Base-by-base conservation (phyloP, 495 filamentous ascomycete genomes). In the Bryoglossum gracile region DNA sequence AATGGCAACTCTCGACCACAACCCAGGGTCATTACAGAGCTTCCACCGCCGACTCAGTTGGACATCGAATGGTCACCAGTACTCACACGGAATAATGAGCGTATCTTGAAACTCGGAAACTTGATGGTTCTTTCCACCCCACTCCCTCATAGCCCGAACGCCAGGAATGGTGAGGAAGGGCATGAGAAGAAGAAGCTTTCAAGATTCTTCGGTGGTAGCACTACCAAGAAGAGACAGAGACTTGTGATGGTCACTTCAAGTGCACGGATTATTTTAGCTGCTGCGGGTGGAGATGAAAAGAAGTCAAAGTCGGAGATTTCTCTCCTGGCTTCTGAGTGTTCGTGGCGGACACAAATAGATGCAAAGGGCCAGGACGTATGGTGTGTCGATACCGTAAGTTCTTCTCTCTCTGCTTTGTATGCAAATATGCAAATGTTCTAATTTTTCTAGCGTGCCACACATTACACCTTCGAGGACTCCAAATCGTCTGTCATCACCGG, bases 61-160 rank as follows among this genome's bases (percentile, higher is more conserved):
- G 94, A 99, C 65, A 95, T 99, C 48, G 94, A 97, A 66, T 99
- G 94, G 94, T 96, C 91, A 1, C 94, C 94, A 8, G 94, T 99
- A 2, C 67, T 99, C 45, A 95, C 86, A 24, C 83, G 80, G 47
- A 80, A 76, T 48, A 95, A 96, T 59, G 94, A 99, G 68, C 76
- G 94, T 40, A 99, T 99, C 46, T 63, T 99, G 50, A 95, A 94
- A 61, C 73, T 99, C 19, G 94, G 94, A 3, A 94, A 97, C 57
- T 66, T 94, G 43, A 75, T 87, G 58, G 89, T 97, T 8, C 69
- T 83, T 52, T 84, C 87, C 3, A 77, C 86, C 3, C 86, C 88
- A 68, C 61, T 81, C 71, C 24, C 80, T 78, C 56, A 60, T 53
- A 82, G 79, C 44, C 84, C 86, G 8, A 80, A 77, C 42, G 77